Evolutionary conservation across 2,329 filamentous ascomycete species (phyloP).

Genomic region (Knoxdaviesia capensis): DNA sequence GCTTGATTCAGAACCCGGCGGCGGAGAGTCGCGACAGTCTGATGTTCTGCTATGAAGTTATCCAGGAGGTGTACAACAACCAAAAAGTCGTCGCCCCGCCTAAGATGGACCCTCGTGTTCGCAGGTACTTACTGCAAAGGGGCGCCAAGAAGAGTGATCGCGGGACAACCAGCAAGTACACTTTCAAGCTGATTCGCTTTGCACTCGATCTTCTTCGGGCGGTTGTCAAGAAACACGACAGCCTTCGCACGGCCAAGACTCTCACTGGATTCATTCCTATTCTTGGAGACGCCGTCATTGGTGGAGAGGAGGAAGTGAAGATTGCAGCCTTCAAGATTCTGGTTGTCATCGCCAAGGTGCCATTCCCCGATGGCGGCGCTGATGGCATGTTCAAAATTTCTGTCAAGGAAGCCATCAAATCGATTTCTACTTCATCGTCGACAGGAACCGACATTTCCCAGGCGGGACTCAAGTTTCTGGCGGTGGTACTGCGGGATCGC

Average conservation of each 20-base stretch:
- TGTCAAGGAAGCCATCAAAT: constrained; percentile 64
- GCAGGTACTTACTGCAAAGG: constrained; percentile 63
- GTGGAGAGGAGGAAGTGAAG: constrained; percentile 81
- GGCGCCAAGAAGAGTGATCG: constrained; percentile 56
- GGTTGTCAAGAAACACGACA: constrained; percentile 70
- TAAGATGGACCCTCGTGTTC: constrained; percentile 41
- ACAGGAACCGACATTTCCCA: constrained; percentile 74
- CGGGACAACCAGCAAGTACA: constrained; percentile 55
- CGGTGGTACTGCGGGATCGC: constrained; percentile 66
- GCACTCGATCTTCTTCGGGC: constrained; percentile 71
- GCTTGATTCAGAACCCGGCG: constrained; percentile 62
- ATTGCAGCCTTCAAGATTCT: constrained; percentile 73
- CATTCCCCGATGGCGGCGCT: constrained; percentile 41
- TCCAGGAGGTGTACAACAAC: constrained; percentile 64
- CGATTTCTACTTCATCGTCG: constrained; percentile 55
- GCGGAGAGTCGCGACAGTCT: constrained; percentile 64
- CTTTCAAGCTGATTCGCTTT: constrained; percentile 76
- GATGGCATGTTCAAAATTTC: constrained; percentile 51
- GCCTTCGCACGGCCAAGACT: constrained; percentile 59
- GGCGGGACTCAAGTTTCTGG: constrained; percentile 72
- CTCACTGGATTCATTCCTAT: constrained; percentile 73
- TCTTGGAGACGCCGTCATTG: constrained; percentile 68
- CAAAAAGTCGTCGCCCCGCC: constrained; percentile 27
- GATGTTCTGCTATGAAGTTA: constrained; percentile 88
- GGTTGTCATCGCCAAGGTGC: constrained; percentile 66